These are phyloP conservation scores for Acacia acuminata DNA, from an alignment of 306 rosid species.

Conservation along the genomic window DNA sequence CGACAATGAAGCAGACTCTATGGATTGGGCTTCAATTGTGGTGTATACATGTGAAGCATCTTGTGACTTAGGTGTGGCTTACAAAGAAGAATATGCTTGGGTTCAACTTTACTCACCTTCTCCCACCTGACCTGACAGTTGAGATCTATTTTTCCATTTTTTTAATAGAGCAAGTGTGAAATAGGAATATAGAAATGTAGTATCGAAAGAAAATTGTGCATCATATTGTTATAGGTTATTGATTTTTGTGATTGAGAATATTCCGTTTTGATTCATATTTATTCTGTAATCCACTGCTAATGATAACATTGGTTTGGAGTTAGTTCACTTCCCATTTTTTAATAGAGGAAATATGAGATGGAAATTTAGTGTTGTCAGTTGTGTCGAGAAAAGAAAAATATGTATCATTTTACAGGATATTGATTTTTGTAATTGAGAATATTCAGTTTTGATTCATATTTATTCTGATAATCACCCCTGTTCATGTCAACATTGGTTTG, in stretches of 20 bases:
- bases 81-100: constrained; percentile 71
- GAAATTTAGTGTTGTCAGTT: no score
- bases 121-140: not conserved
- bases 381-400: no score
- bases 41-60: constrained; percentile 71
- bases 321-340: no score
- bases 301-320: not conserved
- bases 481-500: not conserved
- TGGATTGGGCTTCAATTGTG: constrained; percentile 74
- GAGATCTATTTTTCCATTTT: not conserved
- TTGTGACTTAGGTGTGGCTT: constrained; percentile 52
- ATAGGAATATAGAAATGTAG: not conserved
- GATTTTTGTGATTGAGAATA: not conserved
- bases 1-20: constrained; percentile 55
- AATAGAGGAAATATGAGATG: no score
- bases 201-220: not conserved
- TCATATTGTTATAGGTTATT: not conserved
- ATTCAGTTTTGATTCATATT: not conserved
- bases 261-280: not conserved
- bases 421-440: not conserved
- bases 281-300: not conserved
- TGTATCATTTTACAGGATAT: not conserved
- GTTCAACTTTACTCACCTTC: constrained; percentile 59
- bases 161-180: not conserved
- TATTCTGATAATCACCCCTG: not conserved